These are phyloP conservation scores for Magnolia sinica DNA, from an alignment of 164 flowering plant species.

Conservation along the genomic window DNA sequence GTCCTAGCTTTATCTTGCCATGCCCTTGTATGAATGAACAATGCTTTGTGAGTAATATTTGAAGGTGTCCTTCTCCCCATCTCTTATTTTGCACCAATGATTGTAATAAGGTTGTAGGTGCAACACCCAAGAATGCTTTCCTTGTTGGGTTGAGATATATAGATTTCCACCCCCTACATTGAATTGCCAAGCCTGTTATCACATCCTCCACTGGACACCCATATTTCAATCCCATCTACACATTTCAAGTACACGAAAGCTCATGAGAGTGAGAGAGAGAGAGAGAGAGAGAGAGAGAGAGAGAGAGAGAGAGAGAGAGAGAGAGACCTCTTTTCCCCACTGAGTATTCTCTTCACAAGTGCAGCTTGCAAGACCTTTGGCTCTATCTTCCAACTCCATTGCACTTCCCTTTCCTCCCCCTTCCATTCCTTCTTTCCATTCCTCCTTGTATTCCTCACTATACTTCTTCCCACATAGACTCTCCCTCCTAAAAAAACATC, in stretches of 20 bases:
- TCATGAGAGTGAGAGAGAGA: background rate
- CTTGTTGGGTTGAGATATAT: conserved; percentile 41
- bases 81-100: conserved; percentile 66
- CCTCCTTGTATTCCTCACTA: conserved; percentile 6
- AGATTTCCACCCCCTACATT: conserved; percentile 68
- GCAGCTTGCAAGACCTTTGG: conserved; percentile 47
- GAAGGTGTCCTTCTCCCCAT: conserved; percentile 78
- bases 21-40: conserved; percentile 46
- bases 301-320: conserved; percentile 20
- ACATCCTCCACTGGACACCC: conserved; percentile 67
- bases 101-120: conserved; percentile 41
- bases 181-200: conserved; percentile 58
- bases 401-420: conserved; percentile 13
- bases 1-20: conserved; percentile 44
- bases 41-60: conserved; percentile 50
- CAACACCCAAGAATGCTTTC: conserved; percentile 51
- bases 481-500: conserved; percentile 9
- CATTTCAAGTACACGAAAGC: background rate
- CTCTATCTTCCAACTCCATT: conserved; percentile 35
- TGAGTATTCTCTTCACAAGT: conserved; percentile 40
- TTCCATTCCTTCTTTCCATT: conserved; percentile 13
- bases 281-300: conserved; percentile 3
- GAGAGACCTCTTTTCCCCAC: conserved; percentile 63
- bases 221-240: conserved; percentile 62
- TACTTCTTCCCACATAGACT: conserved; percentile 24